Evolutionary conservation across 495 filamentous ascomycete genomes (phyloP).

Genomic region (Aspergillus taichungensis): DNA sequence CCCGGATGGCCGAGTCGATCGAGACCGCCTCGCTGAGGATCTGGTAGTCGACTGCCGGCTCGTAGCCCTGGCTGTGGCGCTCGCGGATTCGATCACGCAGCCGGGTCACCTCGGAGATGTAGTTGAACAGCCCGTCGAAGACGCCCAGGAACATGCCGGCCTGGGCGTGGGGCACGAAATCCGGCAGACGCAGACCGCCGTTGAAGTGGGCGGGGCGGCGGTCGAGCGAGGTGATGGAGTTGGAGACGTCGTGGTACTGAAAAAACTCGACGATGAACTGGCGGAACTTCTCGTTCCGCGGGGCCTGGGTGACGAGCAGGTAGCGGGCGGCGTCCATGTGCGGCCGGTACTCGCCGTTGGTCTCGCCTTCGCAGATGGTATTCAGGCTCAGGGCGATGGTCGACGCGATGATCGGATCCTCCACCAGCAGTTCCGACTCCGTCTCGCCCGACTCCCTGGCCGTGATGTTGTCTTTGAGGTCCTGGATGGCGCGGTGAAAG

Average conservation of each 20-base stretch:
- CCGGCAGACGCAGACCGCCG: slow-evolving; percentile 56
- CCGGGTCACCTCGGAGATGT: slow-evolving; percentile 70
- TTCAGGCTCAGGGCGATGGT: slow-evolving; percentile 78
- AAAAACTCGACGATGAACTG: slow-evolving; percentile 90
- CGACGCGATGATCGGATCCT: slow-evolving; percentile 59
- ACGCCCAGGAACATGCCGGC: slow-evolving; percentile 73
- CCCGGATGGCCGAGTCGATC: slow-evolving; percentile 67
- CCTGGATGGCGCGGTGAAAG: slow-evolving; percentile 37
- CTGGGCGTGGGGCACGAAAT: slow-evolving; percentile 64
- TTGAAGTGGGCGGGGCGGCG: slow-evolving; percentile 44
- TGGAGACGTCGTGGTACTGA: slow-evolving; percentile 79
- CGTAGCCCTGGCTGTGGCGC: slow-evolving; percentile 51
- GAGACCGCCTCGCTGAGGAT: slow-evolving; percentile 65
- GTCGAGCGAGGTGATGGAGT: slow-evolving; percentile 65
- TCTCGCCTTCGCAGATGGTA: slow-evolving; percentile 69
- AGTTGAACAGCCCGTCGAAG: slow-evolving; percentile 74
- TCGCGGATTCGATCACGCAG: slow-evolving; percentile 68
- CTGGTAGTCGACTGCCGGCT: slow-evolving; percentile 66
- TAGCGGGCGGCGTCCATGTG: slow-evolving; percentile 72
- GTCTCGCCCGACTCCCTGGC: slow-evolving; percentile 12
- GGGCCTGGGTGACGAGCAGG: slow-evolving; percentile 53
- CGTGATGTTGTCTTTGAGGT: slow-evolving; percentile 38
- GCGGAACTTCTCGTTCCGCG: slow-evolving; percentile 54
- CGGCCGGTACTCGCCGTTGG: slow-evolving; percentile 66
- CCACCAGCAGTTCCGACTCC: slow-evolving; percentile 33